Conservation (phyloP, 495 filamentous ascomycete species). For the Hypoxylon perforatum region DNA sequence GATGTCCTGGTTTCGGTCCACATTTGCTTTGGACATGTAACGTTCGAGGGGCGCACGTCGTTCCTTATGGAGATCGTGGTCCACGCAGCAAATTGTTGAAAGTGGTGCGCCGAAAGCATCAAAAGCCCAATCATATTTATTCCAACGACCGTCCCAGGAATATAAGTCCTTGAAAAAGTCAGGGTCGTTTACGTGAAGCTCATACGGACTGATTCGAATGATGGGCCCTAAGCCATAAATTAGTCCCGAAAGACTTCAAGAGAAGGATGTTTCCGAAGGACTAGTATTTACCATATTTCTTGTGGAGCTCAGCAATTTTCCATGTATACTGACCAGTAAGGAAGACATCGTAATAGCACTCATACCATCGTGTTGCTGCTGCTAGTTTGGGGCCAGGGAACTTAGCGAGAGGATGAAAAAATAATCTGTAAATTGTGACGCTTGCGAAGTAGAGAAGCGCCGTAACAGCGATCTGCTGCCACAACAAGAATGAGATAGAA, state of each 20-base stretch:
- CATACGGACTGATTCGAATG: constrained; percentile 45
- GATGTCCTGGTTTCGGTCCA: too few species aligned
- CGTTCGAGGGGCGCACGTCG: too few species aligned
- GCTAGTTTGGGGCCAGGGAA: constrained; percentile 63
- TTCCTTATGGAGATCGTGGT: constrained; percentile 28
- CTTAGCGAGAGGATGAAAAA: constrained; percentile 51
- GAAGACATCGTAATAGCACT: constrained; percentile 53
- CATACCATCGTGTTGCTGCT: constrained; percentile 56
- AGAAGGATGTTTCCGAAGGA: not conserved
- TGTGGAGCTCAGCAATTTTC: constrained; percentile 37
- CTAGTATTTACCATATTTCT: constrained; percentile 31
- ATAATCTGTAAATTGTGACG: constrained; percentile 50
- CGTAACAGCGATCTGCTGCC: too few species aligned
- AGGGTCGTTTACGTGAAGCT: constrained; percentile 44
- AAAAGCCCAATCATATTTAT: too few species aligned
- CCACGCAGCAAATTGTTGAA: constrained; percentile 28
- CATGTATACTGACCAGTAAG: constrained; percentile 31
- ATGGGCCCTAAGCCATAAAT: constrained; percentile 23
- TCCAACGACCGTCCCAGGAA: constrained; percentile 10
- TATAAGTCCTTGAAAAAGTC: constrained; percentile 40
- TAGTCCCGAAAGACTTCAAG: too few species aligned
- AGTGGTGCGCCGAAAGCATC: not conserved
- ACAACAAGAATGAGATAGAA: too few species aligned
- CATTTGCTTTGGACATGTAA: too few species aligned
- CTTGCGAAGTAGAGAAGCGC: not conserved